phyloP scores from a whole-genome alignment of 306 rosid genomes.

The Citrullus mucosospermus region DNA sequence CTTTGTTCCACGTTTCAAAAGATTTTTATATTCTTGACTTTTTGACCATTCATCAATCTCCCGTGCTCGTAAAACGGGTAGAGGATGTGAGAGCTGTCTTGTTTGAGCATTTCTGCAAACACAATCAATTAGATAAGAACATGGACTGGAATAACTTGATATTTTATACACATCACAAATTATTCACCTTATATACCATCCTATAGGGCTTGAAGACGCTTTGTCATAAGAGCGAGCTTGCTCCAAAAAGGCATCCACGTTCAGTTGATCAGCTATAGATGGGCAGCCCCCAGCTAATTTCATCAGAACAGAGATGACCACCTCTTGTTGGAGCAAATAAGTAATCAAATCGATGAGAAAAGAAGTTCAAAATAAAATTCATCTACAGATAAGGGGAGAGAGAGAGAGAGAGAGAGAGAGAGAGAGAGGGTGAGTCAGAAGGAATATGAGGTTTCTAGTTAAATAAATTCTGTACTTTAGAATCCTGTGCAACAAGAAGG shows the following conservation, averaged over 20 bases:
- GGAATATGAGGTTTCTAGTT: not conserved
- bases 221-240: conserved; percentile 96
- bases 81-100: conserved; percentile 86
- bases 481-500: conserved; percentile 96
- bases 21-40: conserved; percentile 44
- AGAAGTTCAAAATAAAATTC: not conserved
- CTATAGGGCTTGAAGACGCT: conserved; percentile 92
- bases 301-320: conserved; percentile 95
- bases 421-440: not conserved
- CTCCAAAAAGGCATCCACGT: conserved; percentile 89
- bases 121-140: conserved; percentile 14
- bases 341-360: conserved; percentile 17
- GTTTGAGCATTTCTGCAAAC: conserved; percentile 81
- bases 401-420: not conserved
- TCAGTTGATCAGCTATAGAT: conserved; percentile 87
- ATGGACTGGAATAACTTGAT: not conserved
- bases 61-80: conserved; percentile 89
- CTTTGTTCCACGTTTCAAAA: conserved; percentile 46
- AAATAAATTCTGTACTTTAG: conserved; percentile 44
- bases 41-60: conserved; percentile 96
- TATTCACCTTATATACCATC: conserved; percentile 84
- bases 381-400: not conserved
- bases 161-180: not conserved
- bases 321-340: conserved; percentile 64
- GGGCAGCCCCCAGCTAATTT: conserved; percentile 97